Conservation (phyloP, 768 basidiomycete species). For the Melanogaster broomeanus region DNA sequence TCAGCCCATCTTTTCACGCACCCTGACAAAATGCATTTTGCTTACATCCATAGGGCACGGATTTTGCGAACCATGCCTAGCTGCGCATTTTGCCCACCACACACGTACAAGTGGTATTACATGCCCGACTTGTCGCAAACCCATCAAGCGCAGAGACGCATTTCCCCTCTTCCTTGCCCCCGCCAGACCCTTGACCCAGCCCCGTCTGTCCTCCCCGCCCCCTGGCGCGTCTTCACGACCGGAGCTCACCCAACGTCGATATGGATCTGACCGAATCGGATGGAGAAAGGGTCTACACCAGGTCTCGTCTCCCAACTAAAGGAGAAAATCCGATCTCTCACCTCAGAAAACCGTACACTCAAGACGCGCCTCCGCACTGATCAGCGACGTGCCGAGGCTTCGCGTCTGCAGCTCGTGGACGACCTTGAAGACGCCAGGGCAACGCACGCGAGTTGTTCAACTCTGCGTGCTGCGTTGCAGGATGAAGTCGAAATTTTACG, state of each 20-base stretch:
- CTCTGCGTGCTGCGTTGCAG: slow-evolving; percentile 7
- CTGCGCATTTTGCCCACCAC: slow-evolving; percentile 17
- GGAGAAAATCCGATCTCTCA: slow-evolving; percentile 3
- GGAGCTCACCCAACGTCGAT: neutral
- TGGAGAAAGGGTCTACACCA: neutral
- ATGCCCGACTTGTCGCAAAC: slow-evolving; percentile 34
- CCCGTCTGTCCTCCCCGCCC: neutral
- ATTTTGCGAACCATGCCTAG: slow-evolving; percentile 32
- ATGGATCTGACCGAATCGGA: slow-evolving; percentile 2
- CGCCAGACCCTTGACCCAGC: slow-evolving; percentile 13
- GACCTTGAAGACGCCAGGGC: slow-evolving; percentile 14
- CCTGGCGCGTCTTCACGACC: neutral
- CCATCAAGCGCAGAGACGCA: slow-evolving; percentile 25
- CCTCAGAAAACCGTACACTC: neutral
- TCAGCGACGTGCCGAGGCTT: slow-evolving; percentile 1
- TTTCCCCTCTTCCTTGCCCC: slow-evolving; percentile 28
- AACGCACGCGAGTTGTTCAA: slow-evolving; percentile 16
- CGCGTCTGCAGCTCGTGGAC: slow-evolving; percentile 6
- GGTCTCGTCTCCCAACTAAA: neutral
- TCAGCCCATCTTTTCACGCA: neutral
- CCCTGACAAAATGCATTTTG: slow-evolving; percentile 12
- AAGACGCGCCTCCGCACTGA: neutral
- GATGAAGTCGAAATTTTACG: slow-evolving; percentile 13
- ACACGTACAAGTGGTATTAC: slow-evolving; percentile 5
- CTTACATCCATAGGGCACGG: slow-evolving; percentile 29